These are phyloP conservation scores for Annulohypoxylon maeteangense DNA, from an alignment of 495 filamentous ascomycete species.

Conservation along the genomic window DNA sequence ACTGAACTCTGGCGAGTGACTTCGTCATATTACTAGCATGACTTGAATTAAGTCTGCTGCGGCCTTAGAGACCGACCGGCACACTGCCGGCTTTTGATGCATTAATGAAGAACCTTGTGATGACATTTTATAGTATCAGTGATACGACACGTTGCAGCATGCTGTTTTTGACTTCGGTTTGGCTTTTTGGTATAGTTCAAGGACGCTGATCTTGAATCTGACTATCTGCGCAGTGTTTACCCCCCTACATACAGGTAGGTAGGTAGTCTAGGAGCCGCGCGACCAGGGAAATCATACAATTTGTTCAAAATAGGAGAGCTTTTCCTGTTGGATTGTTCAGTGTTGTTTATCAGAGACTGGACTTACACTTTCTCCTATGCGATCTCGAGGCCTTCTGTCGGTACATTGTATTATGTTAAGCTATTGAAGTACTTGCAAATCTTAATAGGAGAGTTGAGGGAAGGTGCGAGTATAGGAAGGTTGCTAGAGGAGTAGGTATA, in stretches of 20 bases:
- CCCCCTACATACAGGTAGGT: no score
- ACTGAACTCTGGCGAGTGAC: conserved; percentile 52
- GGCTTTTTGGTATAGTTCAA: background rate
- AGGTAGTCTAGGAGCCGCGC: no score
- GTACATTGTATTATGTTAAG: no score
- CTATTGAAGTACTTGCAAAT: no score
- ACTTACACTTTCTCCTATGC: no score
- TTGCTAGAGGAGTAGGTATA: background rate
- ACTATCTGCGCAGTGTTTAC: no score
- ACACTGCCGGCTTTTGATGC: conserved; percentile 63
- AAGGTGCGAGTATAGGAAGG: background rate
- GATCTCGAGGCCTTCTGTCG: no score
- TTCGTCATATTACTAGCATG: conserved; percentile 56
- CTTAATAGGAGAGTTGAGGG: background rate
- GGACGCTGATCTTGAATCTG: background rate
- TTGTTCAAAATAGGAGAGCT: no score
- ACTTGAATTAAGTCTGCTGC: conserved; percentile 62
- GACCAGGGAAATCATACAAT: no score
- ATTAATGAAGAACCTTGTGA: conserved; percentile 41
- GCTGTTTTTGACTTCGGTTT: background rate
- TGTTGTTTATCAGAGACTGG: no score
- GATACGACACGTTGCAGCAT: background rate
- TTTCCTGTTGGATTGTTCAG: no score
- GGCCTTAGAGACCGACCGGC: conserved; percentile 74
- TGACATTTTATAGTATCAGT: background rate